Conservation (phyloP, 768 basidiomycete species). For the Exsudoporus frostii region DNA sequence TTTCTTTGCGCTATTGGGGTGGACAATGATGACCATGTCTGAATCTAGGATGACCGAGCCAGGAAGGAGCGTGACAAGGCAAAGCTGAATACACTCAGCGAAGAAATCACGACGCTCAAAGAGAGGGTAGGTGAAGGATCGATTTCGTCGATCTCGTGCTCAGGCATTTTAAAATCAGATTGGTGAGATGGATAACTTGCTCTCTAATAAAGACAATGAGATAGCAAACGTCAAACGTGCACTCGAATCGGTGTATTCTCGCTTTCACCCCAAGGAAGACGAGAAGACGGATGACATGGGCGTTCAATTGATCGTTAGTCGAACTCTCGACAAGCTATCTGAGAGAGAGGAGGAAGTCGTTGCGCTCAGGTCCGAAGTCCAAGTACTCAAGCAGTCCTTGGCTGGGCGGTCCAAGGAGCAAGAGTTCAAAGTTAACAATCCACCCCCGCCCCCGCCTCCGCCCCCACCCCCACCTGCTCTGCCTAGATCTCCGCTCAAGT, state of each 20-base stretch:
- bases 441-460: conserved; percentile 60
- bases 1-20: not conserved
- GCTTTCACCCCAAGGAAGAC: conserved; percentile 59
- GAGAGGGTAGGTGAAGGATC: conserved; percentile 48
- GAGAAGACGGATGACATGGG: conserved; percentile 52
- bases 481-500: conserved; percentile 19
- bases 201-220: conserved; percentile 66
- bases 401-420: conserved; percentile 56
- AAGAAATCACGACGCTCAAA: conserved; percentile 73
- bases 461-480: conserved; percentile 16
- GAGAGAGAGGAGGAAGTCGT: conserved; percentile 67
- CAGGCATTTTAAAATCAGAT: conserved; percentile 37
- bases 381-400: conserved; percentile 49
- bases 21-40: not conserved
- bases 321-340: conserved; percentile 64
- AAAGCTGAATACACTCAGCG: conserved; percentile 68
- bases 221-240: conserved; percentile 75
- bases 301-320: conserved; percentile 64
- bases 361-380: conserved; percentile 47
- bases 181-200: conserved; percentile 45
- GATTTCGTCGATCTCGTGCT: not conserved
- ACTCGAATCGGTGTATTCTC: conserved; percentile 82
- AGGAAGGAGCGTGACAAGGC: conserved; percentile 72
- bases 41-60: conserved; percentile 61
- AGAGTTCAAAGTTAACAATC: conserved; percentile 64